Base-by-base conservation (phyloP, 169 alveolate species). In the Plasmodium sp. region DNA sequence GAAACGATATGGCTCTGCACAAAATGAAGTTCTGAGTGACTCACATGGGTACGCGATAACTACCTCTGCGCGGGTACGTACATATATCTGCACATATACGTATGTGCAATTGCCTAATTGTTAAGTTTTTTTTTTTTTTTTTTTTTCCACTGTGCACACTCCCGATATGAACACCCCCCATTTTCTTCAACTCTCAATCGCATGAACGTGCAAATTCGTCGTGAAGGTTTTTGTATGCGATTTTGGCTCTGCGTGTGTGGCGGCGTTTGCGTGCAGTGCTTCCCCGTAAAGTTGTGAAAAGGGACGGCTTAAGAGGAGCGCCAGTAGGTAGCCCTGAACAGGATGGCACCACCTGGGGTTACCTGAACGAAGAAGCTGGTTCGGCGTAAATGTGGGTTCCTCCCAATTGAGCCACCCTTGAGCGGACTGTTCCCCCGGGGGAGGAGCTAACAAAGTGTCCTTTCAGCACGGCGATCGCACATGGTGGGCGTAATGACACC, bases 1-100 rank as follows among this genome's bases (percentile, higher is more conserved):
- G 98, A 88, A 97, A 97, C 95, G 98, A 98, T 79, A 98, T 97
- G 98, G 96, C 96, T 93, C 98, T 99, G 33, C 99, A 98, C 96
- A 97, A 96, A 86, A 95, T 98, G 94, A 97, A 97, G 88, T 98
- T 98, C 96, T 98, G 97, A 97, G 45, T 81, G 31, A 16, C 31
- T 3, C 62, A 27, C 36, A 10, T 81, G 22, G 39, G 43, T 33
- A 18, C 75, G 10, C 62, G 41, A 18, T 31, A 51, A 27, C 6
- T 83, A 9, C 67, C 31, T 83, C 27, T 71, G 75, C 41, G 48
- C 45, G 2, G 45, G 54, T 41, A 72, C 79, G 12, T 84, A 34
- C 43, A 31, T 5, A n/a, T 62, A 62, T n/a, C 27, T n/a, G 31
- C 27, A 67, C 6, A 67, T 67, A 27, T 67, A 67, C 9, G n/a